Percentiles rank a stretch among this genome's conserved stretches.
Evolutionary conservation across 345 rosid species (phyloP).

Genomic region (Clausena lansium): DNA sequence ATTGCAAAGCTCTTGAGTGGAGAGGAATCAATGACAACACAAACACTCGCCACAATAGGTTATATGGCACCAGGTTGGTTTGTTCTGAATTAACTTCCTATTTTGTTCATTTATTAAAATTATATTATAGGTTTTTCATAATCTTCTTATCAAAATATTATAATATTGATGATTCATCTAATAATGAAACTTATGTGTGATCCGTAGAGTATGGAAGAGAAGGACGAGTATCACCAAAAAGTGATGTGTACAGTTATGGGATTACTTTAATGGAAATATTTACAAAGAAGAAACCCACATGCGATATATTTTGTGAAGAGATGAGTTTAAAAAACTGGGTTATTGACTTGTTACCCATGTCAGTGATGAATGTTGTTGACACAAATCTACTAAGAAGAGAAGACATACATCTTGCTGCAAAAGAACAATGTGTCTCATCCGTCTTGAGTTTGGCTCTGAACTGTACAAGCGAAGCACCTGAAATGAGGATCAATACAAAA

Average conservation of each 20-base stretch:
- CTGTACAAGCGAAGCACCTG: neutral
- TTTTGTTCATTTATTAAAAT: neutral
- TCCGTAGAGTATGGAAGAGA: neutral
- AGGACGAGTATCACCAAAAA: neutral
- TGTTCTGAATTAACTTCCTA: neutral
- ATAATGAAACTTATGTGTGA: neutral
- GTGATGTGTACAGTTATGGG: neutral
- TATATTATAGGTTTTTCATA: neutral
- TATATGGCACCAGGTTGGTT: neutral
- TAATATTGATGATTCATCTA: too few relatives aligned
- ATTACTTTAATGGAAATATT: neutral
- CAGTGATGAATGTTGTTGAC: neutral
- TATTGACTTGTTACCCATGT: neutral
- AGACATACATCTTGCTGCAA: too few relatives aligned
- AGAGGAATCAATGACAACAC: neutral
- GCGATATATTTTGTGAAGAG: neutral
- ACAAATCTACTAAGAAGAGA: neutral
- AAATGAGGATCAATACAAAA: neutral
- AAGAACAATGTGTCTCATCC: neutral
- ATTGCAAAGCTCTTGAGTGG: neutral
- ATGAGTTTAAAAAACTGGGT: neutral
- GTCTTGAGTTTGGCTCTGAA: neutral
- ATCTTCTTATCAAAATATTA: neutral
- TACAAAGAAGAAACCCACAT: neutral
- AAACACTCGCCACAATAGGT: neutral